These are phyloP conservation scores for Ettlia oleoabundans DNA, from an alignment of 139 green algal species.

Conservation along the genomic window DNA sequence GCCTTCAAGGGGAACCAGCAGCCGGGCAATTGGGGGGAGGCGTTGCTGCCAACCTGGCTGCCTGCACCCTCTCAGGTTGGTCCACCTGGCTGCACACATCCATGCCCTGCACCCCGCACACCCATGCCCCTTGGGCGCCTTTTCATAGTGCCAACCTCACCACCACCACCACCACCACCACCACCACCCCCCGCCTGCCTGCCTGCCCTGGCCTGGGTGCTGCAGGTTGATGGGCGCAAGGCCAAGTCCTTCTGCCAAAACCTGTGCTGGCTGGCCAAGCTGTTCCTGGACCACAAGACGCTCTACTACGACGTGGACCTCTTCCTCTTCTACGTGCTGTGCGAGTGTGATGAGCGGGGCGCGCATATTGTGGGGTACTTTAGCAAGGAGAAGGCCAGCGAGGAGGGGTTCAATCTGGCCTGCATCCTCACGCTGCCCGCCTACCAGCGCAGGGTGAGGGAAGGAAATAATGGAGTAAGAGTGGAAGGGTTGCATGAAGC, in stretches of 20 bases:
- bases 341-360: conserved; percentile 94
- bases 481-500: no score
- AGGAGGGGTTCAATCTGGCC: conserved; percentile 98
- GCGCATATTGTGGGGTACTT: conserved; percentile 92
- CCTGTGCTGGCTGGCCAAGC: conserved; percentile 98
- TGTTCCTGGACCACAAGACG: conserved; percentile 99
- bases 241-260: conserved; percentile 95
- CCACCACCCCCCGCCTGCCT: neutral
- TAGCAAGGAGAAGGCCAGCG: conserved; percentile 74
- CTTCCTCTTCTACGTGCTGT: conserved; percentile 99
- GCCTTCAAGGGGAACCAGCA: neutral
- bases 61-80: neutral
- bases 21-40: no score
- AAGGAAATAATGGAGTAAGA: neutral
- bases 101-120: neutral
- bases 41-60: neutral
- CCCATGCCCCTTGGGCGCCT: neutral
- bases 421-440: conserved; percentile 98
- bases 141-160: neutral
- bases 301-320: conserved; percentile 99
- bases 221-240: conserved; percentile 87
- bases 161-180: conserved; percentile 29
- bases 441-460: conserved; percentile 88
- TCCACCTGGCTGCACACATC: neutral
- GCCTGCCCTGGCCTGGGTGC: conserved; percentile 78